These are phyloP conservation scores for Aspergillus affinis DNA, from an alignment of 495 filamentous ascomycete genomes.

Conservation along the genomic window DNA sequence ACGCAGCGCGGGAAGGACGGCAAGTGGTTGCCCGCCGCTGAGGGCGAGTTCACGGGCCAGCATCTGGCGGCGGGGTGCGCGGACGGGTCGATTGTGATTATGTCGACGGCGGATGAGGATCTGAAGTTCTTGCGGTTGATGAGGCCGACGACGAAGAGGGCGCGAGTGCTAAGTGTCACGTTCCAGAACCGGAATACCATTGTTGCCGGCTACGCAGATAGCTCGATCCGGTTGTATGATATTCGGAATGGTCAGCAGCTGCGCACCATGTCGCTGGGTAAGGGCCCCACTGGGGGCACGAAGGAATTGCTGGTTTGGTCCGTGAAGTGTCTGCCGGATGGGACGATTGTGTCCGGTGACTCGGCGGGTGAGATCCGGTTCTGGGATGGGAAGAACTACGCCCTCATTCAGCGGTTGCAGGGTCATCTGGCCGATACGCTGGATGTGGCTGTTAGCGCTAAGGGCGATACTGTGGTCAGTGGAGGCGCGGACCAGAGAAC, in stretches of 20 bases:
- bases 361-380: slow-evolving; percentile 90
- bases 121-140: slow-evolving; percentile 70
- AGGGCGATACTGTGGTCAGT: slow-evolving; percentile 83
- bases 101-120: slow-evolving; percentile 81
- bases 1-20: slow-evolving; percentile 38
- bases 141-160: slow-evolving; percentile 73
- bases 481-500: slow-evolving; percentile 90
- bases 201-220: slow-evolving; percentile 89
- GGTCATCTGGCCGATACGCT: slow-evolving; percentile 88
- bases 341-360: slow-evolving; percentile 90
- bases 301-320: slow-evolving; percentile 92
- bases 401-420: slow-evolving; percentile 78
- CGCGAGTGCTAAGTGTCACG: slow-evolving; percentile 81
- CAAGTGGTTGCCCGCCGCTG: slow-evolving; percentile 33
- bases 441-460: slow-evolving; percentile 72
- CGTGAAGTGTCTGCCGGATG: slow-evolving; percentile 79
- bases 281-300: slow-evolving; percentile 68
- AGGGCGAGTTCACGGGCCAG: slow-evolving; percentile 56
- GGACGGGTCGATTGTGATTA: slow-evolving; percentile 81
- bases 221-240: slow-evolving; percentile 87
- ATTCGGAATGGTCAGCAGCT: slow-evolving; percentile 71
- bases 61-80: slow-evolving; percentile 87
- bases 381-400: slow-evolving; percentile 90
- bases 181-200: slow-evolving; percentile 83
- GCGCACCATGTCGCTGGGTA: slow-evolving; percentile 80